These are phyloP conservation scores for Sporodiniella umbellata DNA, from an alignment of 371 early-diverging fungal genomes.

Conservation along the genomic window DNA sequence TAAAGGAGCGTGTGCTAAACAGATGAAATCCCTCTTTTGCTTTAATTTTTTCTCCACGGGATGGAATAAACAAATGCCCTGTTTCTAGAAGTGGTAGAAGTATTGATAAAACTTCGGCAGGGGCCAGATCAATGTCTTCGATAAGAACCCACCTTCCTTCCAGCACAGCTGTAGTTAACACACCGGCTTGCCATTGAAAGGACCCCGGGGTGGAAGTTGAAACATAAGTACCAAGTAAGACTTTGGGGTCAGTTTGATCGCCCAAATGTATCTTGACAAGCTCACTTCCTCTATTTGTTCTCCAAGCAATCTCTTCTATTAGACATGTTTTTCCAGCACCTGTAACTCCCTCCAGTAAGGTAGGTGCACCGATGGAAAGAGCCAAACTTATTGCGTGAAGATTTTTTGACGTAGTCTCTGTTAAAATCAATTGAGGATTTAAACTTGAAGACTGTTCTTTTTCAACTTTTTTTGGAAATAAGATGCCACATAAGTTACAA, in stretches of 20 bases:
- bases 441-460: constrained; percentile 12
- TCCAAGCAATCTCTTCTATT: constrained; percentile 85
- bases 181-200: constrained; percentile 96
- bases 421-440: constrained; percentile 60
- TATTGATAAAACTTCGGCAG: constrained; percentile 95
- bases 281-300: constrained; percentile 66
- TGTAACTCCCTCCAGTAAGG: constrained; percentile 90
- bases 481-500: constrained; percentile 64
- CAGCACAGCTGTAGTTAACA: constrained; percentile 92
- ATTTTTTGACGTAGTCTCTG: constrained; percentile 71
- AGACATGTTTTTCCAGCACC: constrained; percentile 97
- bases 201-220: constrained; percentile 89
- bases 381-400: constrained; percentile 80
- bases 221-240: constrained; percentile 96
- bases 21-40: constrained; percentile 94
- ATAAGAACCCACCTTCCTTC: constrained; percentile 98
- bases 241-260: constrained; percentile 98
- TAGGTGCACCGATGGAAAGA: constrained; percentile 81
- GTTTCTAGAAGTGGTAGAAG: constrained; percentile 95
- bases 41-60: constrained; percentile 88
- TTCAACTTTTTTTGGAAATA: constrained; percentile 37
- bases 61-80: constrained; percentile 88
- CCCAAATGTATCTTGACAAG: constrained; percentile 97
- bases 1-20: constrained; percentile 87
- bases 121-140: constrained; percentile 98